Evolutionary conservation across 495 filamentous ascomycete species (phyloP).

Genomic region (Penicillium canescens): DNA sequence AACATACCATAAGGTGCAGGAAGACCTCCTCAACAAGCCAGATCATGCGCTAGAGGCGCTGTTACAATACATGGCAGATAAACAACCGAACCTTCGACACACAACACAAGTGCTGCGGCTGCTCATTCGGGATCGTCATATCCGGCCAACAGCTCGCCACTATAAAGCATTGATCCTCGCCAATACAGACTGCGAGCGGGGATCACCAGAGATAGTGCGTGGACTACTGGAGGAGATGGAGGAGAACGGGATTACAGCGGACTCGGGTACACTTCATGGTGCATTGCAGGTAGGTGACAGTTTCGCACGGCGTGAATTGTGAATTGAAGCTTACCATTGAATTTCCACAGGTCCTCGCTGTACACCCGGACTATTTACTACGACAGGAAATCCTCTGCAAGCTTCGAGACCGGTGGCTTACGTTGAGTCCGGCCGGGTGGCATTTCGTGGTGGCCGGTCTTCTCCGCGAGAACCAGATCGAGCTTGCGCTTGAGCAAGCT

Average conservation of each 20-base stretch:
- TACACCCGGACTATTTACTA: constrained; percentile 83
- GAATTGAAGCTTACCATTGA: constrained; percentile 2
- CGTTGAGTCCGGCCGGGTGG: constrained; percentile 61
- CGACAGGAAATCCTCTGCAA: constrained; percentile 68
- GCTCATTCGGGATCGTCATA: constrained; percentile 60
- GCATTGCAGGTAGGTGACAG: constrained; percentile 60
- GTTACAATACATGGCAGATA: constrained; percentile 21
- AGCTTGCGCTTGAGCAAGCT: constrained; percentile 75
- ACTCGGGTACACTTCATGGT: constrained; percentile 67
- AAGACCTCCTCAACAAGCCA: constrained; percentile 12
- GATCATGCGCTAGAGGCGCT: constrained; percentile 27
- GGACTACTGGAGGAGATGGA: constrained; percentile 71
- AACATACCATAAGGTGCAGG: constrained; percentile 18
- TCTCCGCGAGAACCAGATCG: constrained; percentile 76
- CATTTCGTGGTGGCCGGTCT: constrained; percentile 71
- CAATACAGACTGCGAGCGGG: constrained; percentile 61
- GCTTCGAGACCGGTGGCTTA: constrained; percentile 65
- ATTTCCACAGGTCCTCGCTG: constrained; percentile 60
- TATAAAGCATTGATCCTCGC: constrained; percentile 74
- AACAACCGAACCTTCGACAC: constrained; percentile 20
- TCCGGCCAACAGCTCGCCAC: constrained; percentile 63
- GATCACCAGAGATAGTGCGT: constrained; percentile 61
- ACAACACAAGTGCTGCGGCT: constrained; percentile 31
- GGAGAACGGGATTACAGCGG: constrained; percentile 54
- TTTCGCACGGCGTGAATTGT: neutral